Evolutionary conservation across 2,329 filamentous ascomycete genomes (phyloP).

Genomic region (Helotiales sp.): DNA sequence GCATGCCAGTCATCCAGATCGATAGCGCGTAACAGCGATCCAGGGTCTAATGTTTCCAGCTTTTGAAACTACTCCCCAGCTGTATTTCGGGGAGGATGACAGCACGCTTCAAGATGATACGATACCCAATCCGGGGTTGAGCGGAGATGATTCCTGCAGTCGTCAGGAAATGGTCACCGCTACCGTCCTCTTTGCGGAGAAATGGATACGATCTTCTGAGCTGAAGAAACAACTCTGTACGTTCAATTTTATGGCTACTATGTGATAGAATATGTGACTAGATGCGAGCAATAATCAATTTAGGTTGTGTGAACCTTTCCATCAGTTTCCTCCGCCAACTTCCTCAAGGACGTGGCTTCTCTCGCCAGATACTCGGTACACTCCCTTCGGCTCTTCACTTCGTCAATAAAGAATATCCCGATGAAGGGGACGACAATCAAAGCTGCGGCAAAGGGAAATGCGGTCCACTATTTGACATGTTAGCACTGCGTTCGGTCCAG

Average conservation of each 20-base stretch:
- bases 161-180: background rate
- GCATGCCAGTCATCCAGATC: constrained; percentile 2
- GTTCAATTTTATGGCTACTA: background rate
- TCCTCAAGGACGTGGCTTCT: constrained; percentile 37
- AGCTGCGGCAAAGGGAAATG: constrained; percentile 40
- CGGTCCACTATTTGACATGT: constrained; percentile 29
- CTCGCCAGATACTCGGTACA: constrained; percentile 39
- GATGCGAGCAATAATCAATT: background rate
- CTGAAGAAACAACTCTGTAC: background rate
- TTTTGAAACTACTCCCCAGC: background rate
- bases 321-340: constrained; percentile 13
- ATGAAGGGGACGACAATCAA: constrained; percentile 40
- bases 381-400: constrained; percentile 39
- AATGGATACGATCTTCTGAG: background rate
- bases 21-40: constrained; percentile 1
- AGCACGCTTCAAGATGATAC: background rate
- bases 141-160: too few relatives aligned
- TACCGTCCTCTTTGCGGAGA: background rate
- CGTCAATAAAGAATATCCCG: constrained; percentile 42
- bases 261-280: background rate
- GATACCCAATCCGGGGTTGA: background rate
- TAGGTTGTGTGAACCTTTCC: constrained; percentile 1
- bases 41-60: background rate
- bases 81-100: background rate
- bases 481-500: background rate